phyloP scores from a whole-genome alignment of 768 basidiomycete species.

The Paxillus ammoniavirescens region DNA sequence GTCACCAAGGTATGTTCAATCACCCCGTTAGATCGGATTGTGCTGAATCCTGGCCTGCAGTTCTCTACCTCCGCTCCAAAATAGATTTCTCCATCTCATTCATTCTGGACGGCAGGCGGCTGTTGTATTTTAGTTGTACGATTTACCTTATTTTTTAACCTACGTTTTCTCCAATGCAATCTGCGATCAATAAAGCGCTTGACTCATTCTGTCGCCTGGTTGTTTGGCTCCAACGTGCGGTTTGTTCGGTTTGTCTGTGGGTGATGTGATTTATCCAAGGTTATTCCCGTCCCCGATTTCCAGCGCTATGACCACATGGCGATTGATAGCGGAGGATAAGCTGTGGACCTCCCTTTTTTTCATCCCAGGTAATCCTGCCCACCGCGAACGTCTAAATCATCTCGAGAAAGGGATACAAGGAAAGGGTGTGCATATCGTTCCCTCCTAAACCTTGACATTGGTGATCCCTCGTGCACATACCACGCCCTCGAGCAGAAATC shows the following conservation, averaged over 20 bases:
- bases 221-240: too few relatives aligned
- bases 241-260: background rate
- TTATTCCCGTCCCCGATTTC: background rate
- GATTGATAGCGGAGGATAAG: too few relatives aligned
- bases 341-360: too few relatives aligned
- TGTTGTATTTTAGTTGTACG: constrained; percentile 36
- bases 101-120: constrained; percentile 10
- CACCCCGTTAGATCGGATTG: background rate
- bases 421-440: too few relatives aligned
- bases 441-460: too few relatives aligned
- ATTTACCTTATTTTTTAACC: constrained; percentile 29
- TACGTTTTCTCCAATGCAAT: background rate
- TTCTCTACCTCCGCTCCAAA: constrained; percentile 48
- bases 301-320: background rate
- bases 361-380: too few relatives aligned
- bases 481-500: background rate
- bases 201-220: too few relatives aligned
- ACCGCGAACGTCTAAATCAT: too few relatives aligned
- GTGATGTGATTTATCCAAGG: background rate
- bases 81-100: constrained; percentile 25
- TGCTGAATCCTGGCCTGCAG: constrained; percentile 21
- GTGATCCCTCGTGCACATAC: background rate
- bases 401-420: too few relatives aligned
- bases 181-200: too few relatives aligned
- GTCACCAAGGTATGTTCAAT: constrained; percentile 52